Percentiles rank a stretch among this genome's conserved stretches.
These are phyloP conservation scores for Hypericum perforatum DNA, from an alignment of 345 rosid genomes.

Conservation along the genomic window DNA sequence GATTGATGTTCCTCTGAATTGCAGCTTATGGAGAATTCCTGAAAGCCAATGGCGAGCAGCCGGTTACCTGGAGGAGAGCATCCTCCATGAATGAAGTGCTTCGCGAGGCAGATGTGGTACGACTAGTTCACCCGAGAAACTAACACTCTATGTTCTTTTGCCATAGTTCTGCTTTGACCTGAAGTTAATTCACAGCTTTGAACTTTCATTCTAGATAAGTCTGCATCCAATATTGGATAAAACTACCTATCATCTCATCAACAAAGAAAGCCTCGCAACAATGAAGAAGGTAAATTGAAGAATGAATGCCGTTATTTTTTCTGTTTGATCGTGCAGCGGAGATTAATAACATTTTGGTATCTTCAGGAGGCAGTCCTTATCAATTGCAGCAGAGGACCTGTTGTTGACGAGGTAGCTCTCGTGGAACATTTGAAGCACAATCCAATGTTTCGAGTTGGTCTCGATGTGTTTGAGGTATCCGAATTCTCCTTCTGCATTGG, in stretches of 20 bases:
- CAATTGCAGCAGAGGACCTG: slow-evolving; percentile 95
- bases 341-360: not conserved
- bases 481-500: not conserved
- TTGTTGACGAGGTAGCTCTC: slow-evolving; percentile 83
- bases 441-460: slow-evolving; percentile 97
- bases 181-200: slow-evolving; percentile 4
- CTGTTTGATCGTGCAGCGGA: no score
- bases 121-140: slow-evolving; percentile 12
- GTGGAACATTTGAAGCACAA: slow-evolving; percentile 78
- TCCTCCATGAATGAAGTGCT: slow-evolving; percentile 84
- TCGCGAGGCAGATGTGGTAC: slow-evolving; percentile 75
- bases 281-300: slow-evolving; percentile 72
- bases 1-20: slow-evolving; percentile 6
- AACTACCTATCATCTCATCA: slow-evolving; percentile 89
- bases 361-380: slow-evolving; percentile 85
- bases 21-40: slow-evolving; percentile 80
- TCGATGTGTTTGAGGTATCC: slow-evolving; percentile 89
- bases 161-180: slow-evolving; percentile 3
- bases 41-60: slow-evolving; percentile 72
- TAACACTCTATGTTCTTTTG: not conserved
- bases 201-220: slow-evolving; percentile 56
- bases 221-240: slow-evolving; percentile 91
- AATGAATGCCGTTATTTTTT: not conserved
- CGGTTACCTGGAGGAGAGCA: slow-evolving; percentile 91
- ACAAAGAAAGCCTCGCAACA: slow-evolving; percentile 77